A percentile compares a stretch with the other conserved stretches of the same genome.
Conservation (phyloP, 495 filamentous ascomycete species). For the Cenococcum geophilum region DNA sequence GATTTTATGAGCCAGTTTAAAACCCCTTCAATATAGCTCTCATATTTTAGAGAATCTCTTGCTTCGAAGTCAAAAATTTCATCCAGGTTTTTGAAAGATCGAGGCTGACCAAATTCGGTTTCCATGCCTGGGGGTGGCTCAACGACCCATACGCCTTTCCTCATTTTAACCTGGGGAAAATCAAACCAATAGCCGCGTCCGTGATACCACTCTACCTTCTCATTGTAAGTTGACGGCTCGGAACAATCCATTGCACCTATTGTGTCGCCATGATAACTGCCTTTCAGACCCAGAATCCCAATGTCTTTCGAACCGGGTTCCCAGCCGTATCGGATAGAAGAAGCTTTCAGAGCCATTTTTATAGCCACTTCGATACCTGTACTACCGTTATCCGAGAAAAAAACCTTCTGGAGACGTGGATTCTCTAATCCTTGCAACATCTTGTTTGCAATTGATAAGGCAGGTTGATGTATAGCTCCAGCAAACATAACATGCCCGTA, state of each 20-base stretch:
- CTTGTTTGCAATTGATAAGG: slow-evolving; percentile 54
- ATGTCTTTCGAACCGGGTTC: slow-evolving; percentile 49
- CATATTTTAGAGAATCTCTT: slow-evolving; percentile 49
- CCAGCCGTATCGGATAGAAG: slow-evolving; percentile 59
- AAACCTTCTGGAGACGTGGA: slow-evolving; percentile 57
- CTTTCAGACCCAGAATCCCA: slow-evolving; percentile 63
- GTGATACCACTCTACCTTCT: slow-evolving; percentile 74
- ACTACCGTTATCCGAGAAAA: slow-evolving; percentile 75
- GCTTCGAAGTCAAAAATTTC: slow-evolving; percentile 56
- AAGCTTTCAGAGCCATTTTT: slow-evolving; percentile 69
- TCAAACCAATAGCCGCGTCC: slow-evolving; percentile 71
- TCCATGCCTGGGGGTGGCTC: slow-evolving; percentile 47
- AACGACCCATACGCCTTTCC: slow-evolving; percentile 56
- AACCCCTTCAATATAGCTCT: slow-evolving; percentile 46
- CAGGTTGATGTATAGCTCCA: slow-evolving; percentile 64
- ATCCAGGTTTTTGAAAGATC: slow-evolving; percentile 46
- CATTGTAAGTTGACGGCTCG: slow-evolving; percentile 64
- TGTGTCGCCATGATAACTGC: slow-evolving; percentile 75
- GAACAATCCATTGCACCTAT: slow-evolving; percentile 76
- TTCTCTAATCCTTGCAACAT: slow-evolving; percentile 54
- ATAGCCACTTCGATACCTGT: slow-evolving; percentile 73
- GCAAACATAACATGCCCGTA: slow-evolving; percentile 86
- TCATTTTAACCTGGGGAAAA: slow-evolving; percentile 61
- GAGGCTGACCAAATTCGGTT: slow-evolving; percentile 42
- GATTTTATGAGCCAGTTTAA: slow-evolving; percentile 42